Base-by-base conservation (phyloP, 176 grass and related monocot species). In the Oryza longistaminata region DNA sequence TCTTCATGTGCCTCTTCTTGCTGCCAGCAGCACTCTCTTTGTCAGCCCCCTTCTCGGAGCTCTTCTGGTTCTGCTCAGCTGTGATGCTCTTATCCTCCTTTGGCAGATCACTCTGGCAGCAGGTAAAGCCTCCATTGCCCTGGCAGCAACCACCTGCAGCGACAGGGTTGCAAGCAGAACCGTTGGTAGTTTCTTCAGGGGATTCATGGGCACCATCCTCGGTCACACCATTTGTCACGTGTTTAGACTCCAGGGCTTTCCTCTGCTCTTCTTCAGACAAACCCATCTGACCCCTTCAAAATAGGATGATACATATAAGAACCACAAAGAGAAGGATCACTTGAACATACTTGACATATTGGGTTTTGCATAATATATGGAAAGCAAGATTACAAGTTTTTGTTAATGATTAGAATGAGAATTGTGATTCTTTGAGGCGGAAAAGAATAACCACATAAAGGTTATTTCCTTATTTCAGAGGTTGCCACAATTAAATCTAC, bases 211-310 rank as follows among this genome's bases (percentile, higher is more conserved):
- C 52, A 50, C 27, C 87, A 46, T 85, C 62, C 11, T 88, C 79
- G 43, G 29, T 66, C 69, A 71, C 40, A 9, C 84, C 90, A 81
- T 88, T 85, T 35, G 78, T 46, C 87, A 83, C 85, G 74, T 24
- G 79, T 73, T 85, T 83, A 64, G 87, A 75, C 70, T 94, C 90
- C 39, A 89, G 76, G 71, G 88, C 86, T 83, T 92, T 87, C 90
- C 96, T 99, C 84, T 99, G 97, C 71, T 99, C 75, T 46, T 99
- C 91, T 65, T 84, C 88, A 33, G 96, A 91, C 77, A 99, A 86
- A 43, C 96, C 96, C 77, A 96, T 85, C 81, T 99, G 93, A 68
- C 97, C 97, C 88, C 97, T 99, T 77, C 76, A 76, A 26, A 16
- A 69, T 27, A 53, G 11, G 64, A 46, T 52, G 82, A 14, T 19